Evolutionary conservation across 2,329 filamentous ascomycete genomes (phyloP).

Genomic region (Cytospora piceicola): DNA sequence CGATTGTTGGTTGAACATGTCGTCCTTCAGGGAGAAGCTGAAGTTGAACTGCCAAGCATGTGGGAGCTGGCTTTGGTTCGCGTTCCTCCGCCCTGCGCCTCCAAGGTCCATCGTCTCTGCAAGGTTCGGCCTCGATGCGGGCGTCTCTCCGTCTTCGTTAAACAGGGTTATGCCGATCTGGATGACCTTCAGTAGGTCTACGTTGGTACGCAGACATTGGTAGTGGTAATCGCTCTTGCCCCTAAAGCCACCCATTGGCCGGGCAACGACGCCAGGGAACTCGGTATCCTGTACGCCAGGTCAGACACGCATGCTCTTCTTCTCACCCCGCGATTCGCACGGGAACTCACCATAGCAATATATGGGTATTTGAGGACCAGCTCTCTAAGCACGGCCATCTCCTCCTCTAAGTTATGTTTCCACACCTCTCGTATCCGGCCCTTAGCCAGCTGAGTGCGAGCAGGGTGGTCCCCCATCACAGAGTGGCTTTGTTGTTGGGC

Average conservation of each 20-base stretch:
- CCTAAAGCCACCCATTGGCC: constrained; percentile 91
- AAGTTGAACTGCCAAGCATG: constrained; percentile 99
- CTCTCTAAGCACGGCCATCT: constrained; percentile 82
- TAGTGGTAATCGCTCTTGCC: constrained; percentile 99
- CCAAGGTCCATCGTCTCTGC: constrained; percentile 47
- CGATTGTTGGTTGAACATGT: constrained; percentile 97
- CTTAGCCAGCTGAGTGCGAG: constrained; percentile 62
- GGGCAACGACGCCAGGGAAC: constrained; percentile 95
- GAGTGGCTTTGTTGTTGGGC: constrained; percentile 41
- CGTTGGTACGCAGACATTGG: constrained; percentile 94
- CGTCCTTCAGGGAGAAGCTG: constrained; percentile 88
- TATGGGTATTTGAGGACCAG: constrained; percentile 91
- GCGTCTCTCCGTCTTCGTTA: constrained; percentile 85
- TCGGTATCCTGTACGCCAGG: constrained; percentile 76
- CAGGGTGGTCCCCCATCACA: constrained; percentile 55
- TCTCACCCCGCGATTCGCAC: neutral
- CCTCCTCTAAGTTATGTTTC: constrained; percentile 87
- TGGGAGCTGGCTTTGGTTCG: constrained; percentile 62
- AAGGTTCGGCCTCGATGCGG: constrained; percentile 67
- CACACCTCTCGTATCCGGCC: constrained; percentile 94
- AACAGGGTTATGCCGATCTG: constrained; percentile 95
- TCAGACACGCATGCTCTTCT: constrained; percentile 19
- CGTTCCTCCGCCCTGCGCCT: constrained; percentile 46
- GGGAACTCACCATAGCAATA: constrained; percentile 84
- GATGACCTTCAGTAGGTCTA: constrained; percentile 96